phyloP scores from a whole-genome alignment of 208 protist genomes.

The Leishmania gerbilli region DNA sequence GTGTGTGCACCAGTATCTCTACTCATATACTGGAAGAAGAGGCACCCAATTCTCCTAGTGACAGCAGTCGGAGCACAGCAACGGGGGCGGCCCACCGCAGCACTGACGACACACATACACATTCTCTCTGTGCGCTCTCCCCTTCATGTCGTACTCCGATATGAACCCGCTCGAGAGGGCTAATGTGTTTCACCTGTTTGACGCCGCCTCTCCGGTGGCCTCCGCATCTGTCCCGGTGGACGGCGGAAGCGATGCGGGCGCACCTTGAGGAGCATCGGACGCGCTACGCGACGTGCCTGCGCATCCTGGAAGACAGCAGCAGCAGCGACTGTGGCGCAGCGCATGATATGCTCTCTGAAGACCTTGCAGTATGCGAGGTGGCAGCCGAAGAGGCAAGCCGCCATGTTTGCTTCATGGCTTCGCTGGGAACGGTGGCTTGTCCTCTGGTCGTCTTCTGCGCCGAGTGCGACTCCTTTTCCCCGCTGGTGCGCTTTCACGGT shows the following conservation, averaged over 20 bases:
- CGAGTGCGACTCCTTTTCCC: conserved; percentile 55
- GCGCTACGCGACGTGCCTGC: conserved; percentile 26
- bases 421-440: conserved; percentile 42
- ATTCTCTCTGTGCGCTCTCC: not conserved
- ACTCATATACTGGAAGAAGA: not conserved
- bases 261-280: conserved; percentile 25
- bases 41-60: not conserved
- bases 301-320: conserved; percentile 37
- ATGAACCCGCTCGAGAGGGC: conserved; percentile 20
- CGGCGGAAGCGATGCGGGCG: conserved; percentile 10
- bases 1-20: not conserved
- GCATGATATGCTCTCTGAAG: conserved; percentile 21
- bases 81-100: not conserved
- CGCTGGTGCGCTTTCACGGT: conserved; percentile 33
- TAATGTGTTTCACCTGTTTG: conserved; percentile 47
- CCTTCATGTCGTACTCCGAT: conserved; percentile 5
- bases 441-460: conserved; percentile 52
- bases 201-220: not conserved
- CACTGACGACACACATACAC: not conserved
- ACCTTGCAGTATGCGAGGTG: conserved; percentile 38
- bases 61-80: not conserved
- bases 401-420: conserved; percentile 58
- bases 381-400: conserved; percentile 47
- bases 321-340: conserved; percentile 19
- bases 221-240: conserved; percentile 1